Base-by-base conservation (phyloP, 805 yeast species). In the Saturnispora silvae region DNA sequence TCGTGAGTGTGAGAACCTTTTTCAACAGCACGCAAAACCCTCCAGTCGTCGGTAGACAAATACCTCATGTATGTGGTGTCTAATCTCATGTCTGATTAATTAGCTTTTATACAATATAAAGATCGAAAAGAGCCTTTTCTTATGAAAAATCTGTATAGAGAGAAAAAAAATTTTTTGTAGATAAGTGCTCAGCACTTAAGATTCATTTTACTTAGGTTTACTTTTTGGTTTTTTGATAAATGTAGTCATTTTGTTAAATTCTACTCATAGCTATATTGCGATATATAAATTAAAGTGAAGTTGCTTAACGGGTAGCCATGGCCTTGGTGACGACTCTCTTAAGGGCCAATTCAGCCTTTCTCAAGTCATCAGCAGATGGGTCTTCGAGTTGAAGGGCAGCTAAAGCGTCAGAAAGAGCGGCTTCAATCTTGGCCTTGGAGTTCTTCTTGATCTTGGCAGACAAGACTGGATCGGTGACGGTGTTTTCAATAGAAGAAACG, bases 321-420 rank as follows among this genome's bases (percentile, higher is more conserved):
- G 96, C 96, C 77, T 86, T 89, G 77, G 96, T 89, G 67, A 89
- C 96, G 63, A 89, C 96, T 72, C 98, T 84, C 86, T 92, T 92
- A 68, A 92, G 83, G 68, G 86, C 80, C 67, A 92, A 85, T 78
- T 92, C 97, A 63, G 98, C 97, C 81, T 85, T 92, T 81, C 97
- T 84, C 75, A 72, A 78, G 70, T 87, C 96, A 63, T 92, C 98
- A 65, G 96, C 89, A 57, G 94, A 61, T 46, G 96, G 76, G 55
- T 92, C 97, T 75, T 89, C 95, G 51, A 92, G 72, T 74, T 87
- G 95, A 63, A 89, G 81, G 66, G 96, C 87, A 60, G 95, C 94
- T 72, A 89, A 70, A 67, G 97, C 97, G 60, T 89, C 97, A 56
- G 97, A 83, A 61, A 89, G 77, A 70, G 96, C 96, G 64, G 86